Conservation (phyloP, 345 rosid genomes). For the Syzygium grande region DNA sequence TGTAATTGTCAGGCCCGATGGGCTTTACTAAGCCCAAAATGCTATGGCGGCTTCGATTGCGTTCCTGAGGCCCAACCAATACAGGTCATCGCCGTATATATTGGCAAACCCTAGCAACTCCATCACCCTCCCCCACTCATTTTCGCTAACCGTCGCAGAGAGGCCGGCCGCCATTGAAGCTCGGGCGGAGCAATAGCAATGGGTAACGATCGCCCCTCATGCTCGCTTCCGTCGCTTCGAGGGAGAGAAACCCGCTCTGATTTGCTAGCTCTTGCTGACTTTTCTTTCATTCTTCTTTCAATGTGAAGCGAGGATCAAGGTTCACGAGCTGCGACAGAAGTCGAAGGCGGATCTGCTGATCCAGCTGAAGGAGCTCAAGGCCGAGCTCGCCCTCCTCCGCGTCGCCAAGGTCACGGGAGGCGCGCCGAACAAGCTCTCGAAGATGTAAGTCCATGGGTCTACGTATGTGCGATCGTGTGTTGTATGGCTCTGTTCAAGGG, state of each 20-base stretch:
- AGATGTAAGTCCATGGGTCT: slow-evolving; percentile 28
- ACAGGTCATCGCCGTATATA: background rate
- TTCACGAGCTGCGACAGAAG: slow-evolving; percentile 61
- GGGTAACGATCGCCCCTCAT: slow-evolving; percentile 1
- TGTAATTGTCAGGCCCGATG: background rate
- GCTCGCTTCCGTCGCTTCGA: background rate
- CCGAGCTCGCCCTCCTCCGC: slow-evolving; percentile 61
- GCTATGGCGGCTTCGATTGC: background rate
- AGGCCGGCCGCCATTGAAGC: background rate
- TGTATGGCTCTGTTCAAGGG: background rate
- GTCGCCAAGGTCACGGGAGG: slow-evolving; percentile 76
- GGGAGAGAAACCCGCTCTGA: background rate
- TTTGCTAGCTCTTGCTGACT: background rate
- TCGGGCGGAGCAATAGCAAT: slow-evolving; percentile 1
- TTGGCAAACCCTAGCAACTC: fast-evolving
- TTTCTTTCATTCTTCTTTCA: background rate
- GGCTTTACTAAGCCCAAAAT: background rate
- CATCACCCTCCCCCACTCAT: background rate
- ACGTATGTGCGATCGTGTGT: background rate
- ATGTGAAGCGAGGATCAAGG: slow-evolving; percentile 54
- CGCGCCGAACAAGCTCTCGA: slow-evolving; percentile 64
- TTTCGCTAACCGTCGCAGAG: background rate
- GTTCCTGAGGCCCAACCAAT: background rate
- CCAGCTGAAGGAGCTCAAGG: slow-evolving; percentile 60
- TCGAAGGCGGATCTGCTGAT: slow-evolving; percentile 39